These are phyloP conservation scores for Clavulina sp. DNA, from an alignment of 768 basidiomycete species.

Conservation along the genomic window DNA sequence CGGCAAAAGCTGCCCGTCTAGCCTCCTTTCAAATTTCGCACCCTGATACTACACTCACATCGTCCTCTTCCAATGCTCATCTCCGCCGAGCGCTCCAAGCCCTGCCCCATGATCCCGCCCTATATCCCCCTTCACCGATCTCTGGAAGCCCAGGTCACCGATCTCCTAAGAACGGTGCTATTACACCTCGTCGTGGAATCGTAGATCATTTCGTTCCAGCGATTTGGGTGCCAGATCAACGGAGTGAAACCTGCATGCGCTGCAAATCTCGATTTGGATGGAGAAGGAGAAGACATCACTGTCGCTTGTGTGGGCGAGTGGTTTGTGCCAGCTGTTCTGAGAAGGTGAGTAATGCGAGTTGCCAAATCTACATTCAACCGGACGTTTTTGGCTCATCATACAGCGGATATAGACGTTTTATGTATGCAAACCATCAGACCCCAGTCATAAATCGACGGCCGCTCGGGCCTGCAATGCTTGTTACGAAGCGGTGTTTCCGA, in stretches of 20 bases:
- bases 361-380: background rate
- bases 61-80: constrained; percentile 58
- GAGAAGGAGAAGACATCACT: constrained; percentile 64
- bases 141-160: constrained; percentile 7
- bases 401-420: constrained; percentile 50
- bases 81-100: constrained; percentile 58
- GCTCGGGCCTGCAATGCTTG: constrained; percentile 75
- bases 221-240: constrained; percentile 82
- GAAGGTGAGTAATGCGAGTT: constrained; percentile 31
- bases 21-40: constrained; percentile 49
- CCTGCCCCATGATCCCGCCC: constrained; percentile 41
- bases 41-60: constrained; percentile 67
- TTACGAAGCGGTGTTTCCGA: constrained; percentile 74
- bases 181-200: constrained; percentile 16
- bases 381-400: constrained; percentile 4
- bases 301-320: constrained; percentile 68
- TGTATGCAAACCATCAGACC: constrained; percentile 36
- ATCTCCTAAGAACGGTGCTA: constrained; percentile 25
- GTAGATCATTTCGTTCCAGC: constrained; percentile 80
- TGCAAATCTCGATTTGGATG: constrained; percentile 64
- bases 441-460: constrained; percentile 33
- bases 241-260: constrained; percentile 69
- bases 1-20: constrained; percentile 55
- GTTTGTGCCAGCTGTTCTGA: constrained; percentile 75
- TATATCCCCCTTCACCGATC: constrained; percentile 21